phyloP scores from a whole-genome alignment of 257 asterid species.

The Primulina eburnea region DNA sequence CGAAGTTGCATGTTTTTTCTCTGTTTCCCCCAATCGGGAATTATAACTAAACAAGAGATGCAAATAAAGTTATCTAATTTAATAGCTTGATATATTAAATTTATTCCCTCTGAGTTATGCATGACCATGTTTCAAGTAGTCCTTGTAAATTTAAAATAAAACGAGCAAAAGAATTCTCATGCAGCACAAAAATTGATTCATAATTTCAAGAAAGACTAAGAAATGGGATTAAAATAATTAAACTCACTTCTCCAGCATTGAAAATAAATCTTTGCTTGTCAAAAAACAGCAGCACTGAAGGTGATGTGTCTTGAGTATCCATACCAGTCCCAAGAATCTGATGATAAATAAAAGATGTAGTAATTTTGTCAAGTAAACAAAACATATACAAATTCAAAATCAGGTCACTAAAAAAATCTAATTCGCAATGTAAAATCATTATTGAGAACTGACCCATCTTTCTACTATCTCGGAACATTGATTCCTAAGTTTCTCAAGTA shows the following conservation, averaged over 20 bases:
- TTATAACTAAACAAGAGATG: neutral
- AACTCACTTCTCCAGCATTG: conserved; percentile 96
- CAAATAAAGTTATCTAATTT: neutral
- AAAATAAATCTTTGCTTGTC: conserved; percentile 95
- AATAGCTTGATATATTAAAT: neutral
- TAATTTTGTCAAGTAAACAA: neutral
- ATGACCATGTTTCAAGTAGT: neutral
- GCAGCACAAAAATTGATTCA: neutral
- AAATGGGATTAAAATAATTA: conserved; percentile 9
- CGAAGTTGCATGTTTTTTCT: too few relatives aligned
- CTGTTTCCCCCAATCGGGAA: too few relatives aligned
- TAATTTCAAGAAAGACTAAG: conserved; percentile 11
- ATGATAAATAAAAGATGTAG: conserved; percentile 15
- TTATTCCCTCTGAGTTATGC: neutral
- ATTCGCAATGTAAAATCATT: neutral
- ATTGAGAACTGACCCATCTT: neutral
- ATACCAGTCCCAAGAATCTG: conserved; percentile 98
- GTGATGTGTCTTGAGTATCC: conserved; percentile 98
- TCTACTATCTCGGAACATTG: too few relatives aligned
- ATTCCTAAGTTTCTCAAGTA: too few relatives aligned
- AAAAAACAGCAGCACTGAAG: conserved; percentile 89
- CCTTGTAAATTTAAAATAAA: neutral
- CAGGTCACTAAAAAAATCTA: neutral
- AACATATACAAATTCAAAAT: neutral
- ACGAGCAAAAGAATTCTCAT: conserved; percentile 4